Conservation (phyloP, 2,329 filamentous ascomycete species). For the Sporothrix humicola region DNA sequence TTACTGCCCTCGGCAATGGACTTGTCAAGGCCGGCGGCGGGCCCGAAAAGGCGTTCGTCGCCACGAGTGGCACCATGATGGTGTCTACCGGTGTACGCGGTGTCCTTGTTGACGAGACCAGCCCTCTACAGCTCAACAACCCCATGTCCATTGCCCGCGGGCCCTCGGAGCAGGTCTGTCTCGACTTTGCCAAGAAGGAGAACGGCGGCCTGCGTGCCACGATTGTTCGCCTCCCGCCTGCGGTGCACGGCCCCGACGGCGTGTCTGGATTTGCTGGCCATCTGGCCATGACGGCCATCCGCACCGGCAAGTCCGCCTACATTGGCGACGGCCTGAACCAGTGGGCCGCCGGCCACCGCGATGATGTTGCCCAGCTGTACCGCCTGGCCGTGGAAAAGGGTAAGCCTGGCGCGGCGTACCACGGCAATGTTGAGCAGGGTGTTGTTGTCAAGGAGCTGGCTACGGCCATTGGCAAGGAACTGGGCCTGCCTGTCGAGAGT, state of each 20-base stretch:
- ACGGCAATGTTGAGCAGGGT: conserved; percentile 47
- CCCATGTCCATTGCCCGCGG: conserved; percentile 36
- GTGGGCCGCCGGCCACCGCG: conserved; percentile 48
- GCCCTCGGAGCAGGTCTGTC: conserved; percentile 40
- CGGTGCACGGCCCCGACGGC: conserved; percentile 47
- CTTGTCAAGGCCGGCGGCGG: conserved; percentile 37
- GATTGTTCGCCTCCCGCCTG: conserved; percentile 49
- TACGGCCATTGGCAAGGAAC: conserved; percentile 44
- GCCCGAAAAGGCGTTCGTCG: conserved; percentile 41
- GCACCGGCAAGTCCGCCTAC: conserved; percentile 45
- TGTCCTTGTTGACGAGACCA: conserved; percentile 42
- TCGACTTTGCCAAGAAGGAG: conserved; percentile 39
- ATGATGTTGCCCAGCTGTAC: conserved; percentile 48
- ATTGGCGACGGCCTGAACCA: conserved; percentile 46
- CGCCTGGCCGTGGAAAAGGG: conserved; percentile 49
- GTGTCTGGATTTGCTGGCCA: conserved; percentile 42
- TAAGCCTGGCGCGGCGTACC: conserved; percentile 45
- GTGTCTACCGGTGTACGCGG: conserved; percentile 39
- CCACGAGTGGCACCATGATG: conserved; percentile 47
- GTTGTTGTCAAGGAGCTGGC: conserved; percentile 47
- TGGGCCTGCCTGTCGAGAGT: conserved; percentile 45
- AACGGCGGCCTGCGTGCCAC: conserved; percentile 43
- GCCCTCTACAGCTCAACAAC: conserved; percentile 31
- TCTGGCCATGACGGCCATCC: conserved; percentile 42
- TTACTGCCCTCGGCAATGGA: conserved; percentile 46